These are phyloP conservation scores for Candida coquimbonensis DNA, from an alignment of 805 yeast species.

Conservation along the genomic window DNA sequence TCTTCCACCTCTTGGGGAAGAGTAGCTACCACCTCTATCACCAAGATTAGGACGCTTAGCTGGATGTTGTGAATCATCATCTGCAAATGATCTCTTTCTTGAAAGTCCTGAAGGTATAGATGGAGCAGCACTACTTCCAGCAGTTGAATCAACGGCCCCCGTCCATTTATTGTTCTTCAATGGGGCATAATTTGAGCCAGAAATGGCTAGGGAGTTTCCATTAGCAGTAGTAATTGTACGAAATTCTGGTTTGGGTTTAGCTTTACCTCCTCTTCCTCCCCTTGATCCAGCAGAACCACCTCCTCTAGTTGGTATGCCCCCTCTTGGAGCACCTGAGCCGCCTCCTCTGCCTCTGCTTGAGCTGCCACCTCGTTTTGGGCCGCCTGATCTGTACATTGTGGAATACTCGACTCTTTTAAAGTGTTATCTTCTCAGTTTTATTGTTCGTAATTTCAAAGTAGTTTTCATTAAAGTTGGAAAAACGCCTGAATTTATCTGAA, in stretches of 20 bases:
- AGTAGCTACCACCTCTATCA: not conserved
- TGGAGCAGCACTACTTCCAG: not conserved
- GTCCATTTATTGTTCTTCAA: constrained; percentile 8
- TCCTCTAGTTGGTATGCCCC: no score
- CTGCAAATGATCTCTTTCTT: constrained; percentile 8
- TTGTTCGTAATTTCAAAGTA: no score
- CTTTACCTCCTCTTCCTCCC: no score
- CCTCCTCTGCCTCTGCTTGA: not conserved
- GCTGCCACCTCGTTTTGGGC: not conserved
- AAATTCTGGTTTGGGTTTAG: not conserved
- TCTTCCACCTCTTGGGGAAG: not conserved
- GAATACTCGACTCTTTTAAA: not conserved
- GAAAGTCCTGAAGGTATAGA: not conserved
- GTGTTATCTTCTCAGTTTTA: no score
- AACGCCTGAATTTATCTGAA: no score
- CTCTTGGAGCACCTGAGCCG: no score
- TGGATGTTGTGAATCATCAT: not conserved
- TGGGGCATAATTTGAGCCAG: constrained; percentile 12
- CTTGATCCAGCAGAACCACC: no score
- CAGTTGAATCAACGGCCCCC: not conserved
- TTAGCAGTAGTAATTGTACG: not conserved
- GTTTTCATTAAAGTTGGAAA: no score
- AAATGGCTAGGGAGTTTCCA: constrained; percentile 3
- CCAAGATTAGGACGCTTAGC: not conserved
- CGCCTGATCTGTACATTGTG: not conserved